Base-by-base conservation (phyloP, 352 stramenopile species). In the Phytophthora idaei region DNA sequence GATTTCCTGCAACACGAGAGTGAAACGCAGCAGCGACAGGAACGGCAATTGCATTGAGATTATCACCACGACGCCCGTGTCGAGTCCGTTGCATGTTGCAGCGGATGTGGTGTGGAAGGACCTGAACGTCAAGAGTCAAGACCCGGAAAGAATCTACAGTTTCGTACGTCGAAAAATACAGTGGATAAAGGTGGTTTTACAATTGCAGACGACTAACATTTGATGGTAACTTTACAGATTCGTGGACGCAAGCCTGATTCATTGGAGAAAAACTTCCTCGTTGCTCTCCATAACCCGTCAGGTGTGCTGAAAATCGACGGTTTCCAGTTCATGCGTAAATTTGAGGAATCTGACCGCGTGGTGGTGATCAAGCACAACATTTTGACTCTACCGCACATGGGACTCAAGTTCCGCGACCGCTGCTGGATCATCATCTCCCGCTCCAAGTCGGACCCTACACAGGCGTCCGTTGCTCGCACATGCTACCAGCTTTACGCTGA, bases 341-440 rank as follows among this genome's bases (percentile, higher is more conserved):
- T 73, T 48, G 64, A 73, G 39, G 68, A 76, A 47, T 36, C 57
- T 6, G 68, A 76, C 57, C 68, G 68, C 37, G 64, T 76, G 7
- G 63, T 76, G 47, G 50, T 76, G 36, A 63, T 76, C 48, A 72
- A 73, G 49, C 54, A 67, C 47, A 76, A 73, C 47, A 64, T 69
- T 25, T 36, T 76, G 47, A 69, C 59, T 10, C 53, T 73, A 7
- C 54, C 68, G 1, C 59, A 67, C 57, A 73, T 73, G 57, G 68
- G 68, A 6, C 68, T 76, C 32, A 58, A 57, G n/a, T 76, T 76
- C 29, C 63, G 27, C 8, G 68, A 76, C 8, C 63, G 71, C 32
- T 76, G 62, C 44, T 78, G 71, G 71, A 73, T 78, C 53, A 71
- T 78, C 32, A 73, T 78, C 21, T 68, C 71, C 1, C 67, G 67